Percentiles rank a stretch among this genome's conserved stretches.
phyloP scores from a whole-genome alignment of 495 filamentous ascomycete genomes.

The Talaromyces trachyspermus region DNA sequence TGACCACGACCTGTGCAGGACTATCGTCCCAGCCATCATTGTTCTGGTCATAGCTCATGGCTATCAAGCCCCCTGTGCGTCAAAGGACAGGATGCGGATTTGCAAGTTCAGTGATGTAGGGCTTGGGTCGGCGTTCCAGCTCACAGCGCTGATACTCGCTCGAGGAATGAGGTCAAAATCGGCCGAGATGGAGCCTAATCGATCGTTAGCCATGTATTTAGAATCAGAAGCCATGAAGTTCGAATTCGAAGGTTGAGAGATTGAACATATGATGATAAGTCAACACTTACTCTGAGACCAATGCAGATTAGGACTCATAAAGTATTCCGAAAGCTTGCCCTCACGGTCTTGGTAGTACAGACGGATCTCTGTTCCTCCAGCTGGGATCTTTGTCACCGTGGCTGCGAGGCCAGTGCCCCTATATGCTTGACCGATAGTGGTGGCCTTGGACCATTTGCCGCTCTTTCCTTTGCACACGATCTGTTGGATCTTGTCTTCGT shows the following conservation, averaged over 20 bases:
- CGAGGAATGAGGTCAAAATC: neutral
- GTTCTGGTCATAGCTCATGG: neutral
- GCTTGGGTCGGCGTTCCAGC: neutral
- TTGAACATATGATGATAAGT: neutral
- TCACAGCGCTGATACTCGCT: neutral
- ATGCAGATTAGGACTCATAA: neutral
- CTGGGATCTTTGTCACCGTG: neutral
- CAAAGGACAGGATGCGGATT: neutral
- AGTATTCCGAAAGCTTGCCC: neutral
- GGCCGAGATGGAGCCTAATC: neutral
- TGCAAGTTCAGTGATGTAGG: neutral
- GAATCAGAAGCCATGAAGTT: neutral
- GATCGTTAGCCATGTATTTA: no score
- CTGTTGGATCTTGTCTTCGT: no score
- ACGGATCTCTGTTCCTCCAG: neutral
- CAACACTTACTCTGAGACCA: neutral
- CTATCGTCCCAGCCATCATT: neutral
- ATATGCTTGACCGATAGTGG: no score
- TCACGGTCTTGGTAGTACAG: neutral
- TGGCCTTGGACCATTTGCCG: no score
- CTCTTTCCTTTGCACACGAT: no score
- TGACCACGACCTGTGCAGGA: neutral
- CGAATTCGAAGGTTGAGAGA: neutral
- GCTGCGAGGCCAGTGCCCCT: no score
- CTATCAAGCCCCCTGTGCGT: neutral